A percentile compares a stretch with the other conserved stretches of the same genome.
Evolutionary conservation across 176 grass and related monocot species (phyloP).

Genomic region (Cenchrus americanus): DNA sequence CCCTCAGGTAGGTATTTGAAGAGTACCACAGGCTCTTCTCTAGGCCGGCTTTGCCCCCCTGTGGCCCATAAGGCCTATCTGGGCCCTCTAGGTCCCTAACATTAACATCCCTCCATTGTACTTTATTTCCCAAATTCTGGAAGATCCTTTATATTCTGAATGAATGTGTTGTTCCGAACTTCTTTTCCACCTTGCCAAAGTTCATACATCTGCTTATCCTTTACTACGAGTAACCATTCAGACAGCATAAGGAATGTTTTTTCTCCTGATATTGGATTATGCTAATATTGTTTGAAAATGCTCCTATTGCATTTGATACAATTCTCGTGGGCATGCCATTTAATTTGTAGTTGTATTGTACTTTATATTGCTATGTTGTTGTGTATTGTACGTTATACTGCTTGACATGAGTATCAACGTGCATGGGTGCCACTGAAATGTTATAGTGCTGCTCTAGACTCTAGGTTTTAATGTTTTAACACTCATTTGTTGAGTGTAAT

Average conservation of each 20-base stretch:
- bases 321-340: background rate
- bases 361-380: too few relatives aligned
- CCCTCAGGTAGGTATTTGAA: too few relatives aligned
- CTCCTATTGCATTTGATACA: background rate
- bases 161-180: background rate
- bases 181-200: background rate
- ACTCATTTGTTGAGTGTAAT: constrained; percentile 33
- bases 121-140: background rate
- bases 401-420: background rate
- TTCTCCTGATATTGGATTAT: background rate
- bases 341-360: background rate
- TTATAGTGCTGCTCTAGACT: constrained; percentile 7
- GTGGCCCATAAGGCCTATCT: too few relatives aligned
- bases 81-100: too few relatives aligned
- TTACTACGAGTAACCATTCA: background rate
- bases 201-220: background rate
- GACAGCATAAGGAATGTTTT: background rate
- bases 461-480: constrained; percentile 20
- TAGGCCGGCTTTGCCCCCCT: too few relatives aligned
- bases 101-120: background rate
- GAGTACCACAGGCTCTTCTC: too few relatives aligned
- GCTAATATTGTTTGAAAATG: background rate
- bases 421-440: background rate
- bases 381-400: background rate
- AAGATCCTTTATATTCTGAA: background rate